Percentiles rank a stretch among this genome's conserved stretches.
Evolutionary conservation across 2,329 filamentous ascomycete species (phyloP).

Genomic region (Trichoderma atroviride): DNA sequence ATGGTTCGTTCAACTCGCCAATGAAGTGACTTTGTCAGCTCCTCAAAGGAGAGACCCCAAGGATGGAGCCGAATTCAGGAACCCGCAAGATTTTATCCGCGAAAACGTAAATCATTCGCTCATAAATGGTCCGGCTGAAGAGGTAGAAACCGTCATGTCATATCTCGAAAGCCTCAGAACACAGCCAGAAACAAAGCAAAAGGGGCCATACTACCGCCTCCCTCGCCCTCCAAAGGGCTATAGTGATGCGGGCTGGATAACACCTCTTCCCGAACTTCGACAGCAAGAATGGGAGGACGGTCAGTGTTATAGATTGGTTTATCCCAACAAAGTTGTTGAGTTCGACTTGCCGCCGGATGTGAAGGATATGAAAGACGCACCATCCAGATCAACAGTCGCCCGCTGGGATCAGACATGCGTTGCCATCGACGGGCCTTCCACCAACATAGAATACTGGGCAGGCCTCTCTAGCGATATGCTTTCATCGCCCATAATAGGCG

Average conservation of each 20-base stretch:
- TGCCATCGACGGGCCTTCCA: background rate
- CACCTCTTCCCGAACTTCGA: background rate
- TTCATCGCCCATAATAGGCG: background rate
- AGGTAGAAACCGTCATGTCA: background rate
- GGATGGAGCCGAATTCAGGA: background rate
- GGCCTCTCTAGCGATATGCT: background rate
- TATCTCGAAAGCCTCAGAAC: background rate
- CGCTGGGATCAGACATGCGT: background rate
- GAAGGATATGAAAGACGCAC: background rate
- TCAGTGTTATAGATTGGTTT: background rate
- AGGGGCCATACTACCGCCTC: background rate
- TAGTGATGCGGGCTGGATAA: background rate
- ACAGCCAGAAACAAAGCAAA: background rate
- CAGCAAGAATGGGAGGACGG: background rate
- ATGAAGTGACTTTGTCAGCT: slow-evolving; percentile 23
- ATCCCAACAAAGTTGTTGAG: background rate
- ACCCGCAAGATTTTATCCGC: background rate
- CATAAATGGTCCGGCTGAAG: background rate
- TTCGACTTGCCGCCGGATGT: background rate
- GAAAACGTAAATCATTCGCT: background rate
- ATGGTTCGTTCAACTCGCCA: slow-evolving; percentile 30
- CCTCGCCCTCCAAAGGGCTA: background rate
- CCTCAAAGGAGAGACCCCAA: background rate
- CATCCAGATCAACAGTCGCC: background rate
- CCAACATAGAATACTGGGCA: background rate